Conservation (phyloP, 331 rosid genomes). For the Rosa hybrid region DNA sequence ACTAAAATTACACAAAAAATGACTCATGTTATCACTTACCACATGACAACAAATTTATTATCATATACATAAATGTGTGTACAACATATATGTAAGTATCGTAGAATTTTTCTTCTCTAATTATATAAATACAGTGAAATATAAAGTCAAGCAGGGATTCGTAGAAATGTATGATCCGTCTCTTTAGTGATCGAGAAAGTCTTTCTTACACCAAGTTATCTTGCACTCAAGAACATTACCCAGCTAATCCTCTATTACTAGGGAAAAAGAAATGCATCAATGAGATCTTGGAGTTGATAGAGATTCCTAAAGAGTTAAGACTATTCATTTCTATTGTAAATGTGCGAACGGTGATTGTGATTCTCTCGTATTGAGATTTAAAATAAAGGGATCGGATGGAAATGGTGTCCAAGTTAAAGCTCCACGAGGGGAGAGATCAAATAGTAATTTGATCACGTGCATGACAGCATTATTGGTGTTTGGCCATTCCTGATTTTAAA, state of each 20-base stretch:
- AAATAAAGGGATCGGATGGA: too few relatives aligned
- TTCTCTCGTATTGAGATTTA: too few relatives aligned
- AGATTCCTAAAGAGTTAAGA: neutral
- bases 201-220: neutral
- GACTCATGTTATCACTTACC: too few relatives aligned
- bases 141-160: neutral
- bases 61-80: too few relatives aligned
- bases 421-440: neutral
- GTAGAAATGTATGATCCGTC: neutral
- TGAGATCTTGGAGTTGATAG: neutral
- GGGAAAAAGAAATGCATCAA: neutral
- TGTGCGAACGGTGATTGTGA: too few relatives aligned
- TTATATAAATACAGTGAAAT: neutral
- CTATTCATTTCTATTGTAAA: too few relatives aligned
- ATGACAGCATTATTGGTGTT: slow-evolving; percentile 60
- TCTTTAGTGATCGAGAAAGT: neutral
- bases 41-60: too few relatives aligned
- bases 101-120: neutral
- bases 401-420: too few relatives aligned
- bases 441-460: slow-evolving; percentile 56
- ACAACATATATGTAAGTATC: too few relatives aligned
- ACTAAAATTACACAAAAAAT: too few relatives aligned
- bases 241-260: neutral
- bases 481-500: slow-evolving; percentile 49
- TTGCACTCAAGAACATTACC: neutral